Percentiles rank a stretch among this genome's conserved stretches.
Conservation (phyloP, 495 filamentous ascomycete genomes). For the Lentithecium fluviatile region DNA sequence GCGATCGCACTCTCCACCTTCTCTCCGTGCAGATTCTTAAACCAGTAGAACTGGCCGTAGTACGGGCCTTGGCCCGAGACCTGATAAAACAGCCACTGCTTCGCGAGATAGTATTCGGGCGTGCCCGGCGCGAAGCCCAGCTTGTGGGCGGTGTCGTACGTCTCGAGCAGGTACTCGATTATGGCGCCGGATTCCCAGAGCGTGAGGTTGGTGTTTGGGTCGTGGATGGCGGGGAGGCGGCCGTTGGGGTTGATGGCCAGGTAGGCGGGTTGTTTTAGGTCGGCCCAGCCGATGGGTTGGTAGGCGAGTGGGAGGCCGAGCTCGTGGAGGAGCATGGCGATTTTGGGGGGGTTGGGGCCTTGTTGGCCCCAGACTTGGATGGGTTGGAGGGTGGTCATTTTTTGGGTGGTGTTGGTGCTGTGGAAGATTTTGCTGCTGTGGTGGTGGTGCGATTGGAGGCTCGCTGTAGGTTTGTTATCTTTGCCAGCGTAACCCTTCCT, state of each 20-base stretch:
- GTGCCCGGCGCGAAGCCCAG: slow-evolving; percentile 13
- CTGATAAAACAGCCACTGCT: slow-evolving; percentile 35
- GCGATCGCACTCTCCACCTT: slow-evolving; percentile 23
- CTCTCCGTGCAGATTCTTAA: slow-evolving; percentile 24
- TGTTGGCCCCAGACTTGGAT: background rate
- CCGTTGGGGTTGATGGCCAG: slow-evolving; percentile 4
- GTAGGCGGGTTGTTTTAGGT: background rate
- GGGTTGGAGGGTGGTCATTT: background rate
- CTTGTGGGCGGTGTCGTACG: slow-evolving; percentile 28
- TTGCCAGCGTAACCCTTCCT: too few species aligned
- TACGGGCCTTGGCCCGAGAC: slow-evolving; percentile 32
- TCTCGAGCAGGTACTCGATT: slow-evolving; percentile 33
- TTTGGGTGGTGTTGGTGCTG: background rate
- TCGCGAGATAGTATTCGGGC: slow-evolving; percentile 14
- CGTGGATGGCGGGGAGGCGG: slow-evolving; percentile 21
- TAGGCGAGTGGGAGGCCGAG: background rate
- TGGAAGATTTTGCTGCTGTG: background rate
- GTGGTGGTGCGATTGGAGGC: too few species aligned
- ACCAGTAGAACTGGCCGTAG: slow-evolving; percentile 24
- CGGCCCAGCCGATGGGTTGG: background rate
- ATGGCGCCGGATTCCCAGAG: slow-evolving; percentile 39
- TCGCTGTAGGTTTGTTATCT: too few species aligned
- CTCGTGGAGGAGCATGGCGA: background rate
- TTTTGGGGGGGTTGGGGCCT: slow-evolving; percentile 5
- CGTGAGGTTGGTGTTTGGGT: slow-evolving; percentile 32